Base-by-base conservation (phyloP, 2,329 filamentous ascomycete genomes). In the Cadophora gregata region DNA sequence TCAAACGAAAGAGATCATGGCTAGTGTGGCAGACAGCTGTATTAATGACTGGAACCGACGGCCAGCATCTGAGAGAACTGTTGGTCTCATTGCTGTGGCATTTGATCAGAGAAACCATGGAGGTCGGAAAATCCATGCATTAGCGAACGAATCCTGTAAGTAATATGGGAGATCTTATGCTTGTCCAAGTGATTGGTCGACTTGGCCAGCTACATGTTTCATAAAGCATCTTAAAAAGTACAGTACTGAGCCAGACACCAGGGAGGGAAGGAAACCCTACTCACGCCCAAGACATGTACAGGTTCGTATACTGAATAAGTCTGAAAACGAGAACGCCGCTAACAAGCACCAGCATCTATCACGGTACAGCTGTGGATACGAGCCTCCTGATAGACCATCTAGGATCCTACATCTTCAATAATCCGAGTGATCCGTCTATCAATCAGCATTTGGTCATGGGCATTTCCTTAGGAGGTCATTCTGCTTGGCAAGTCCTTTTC, bases 41-140 rank as follows among this genome's bases (percentile, higher is more conserved):
- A 84, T 97, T 59, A 79, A 81, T n/a, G 85, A 88, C 9, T 96
- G 90, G 88, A 89, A 91, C 74, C 75, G 79, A 62, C 79, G 76
- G 69, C 59, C 75, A 70, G 61, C 72, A 75, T 59, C 59, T n/a
- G 70, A 70, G 70, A 73, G 33, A 50, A 76, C 68, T 79, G 80
- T 72, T 25, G 75, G 91, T 0, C 79, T 98, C 48, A 89, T 98
- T 59, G 93, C 92, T 2, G 86, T 94, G 14, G 87, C 90, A 2
- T 97, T 97, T 78, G 96, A 98, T 80, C 93, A 97, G 81, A 87
- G 95, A 55, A 98, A 98, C 78, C 96, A 98, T 79, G 96, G 96
- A 29, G 85, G 86, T 2, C 83, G 96, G 63, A 79, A 88, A 67
- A 86, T 95, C 1, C 84, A 90, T 73, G 80, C 85, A 8, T 72